Evolutionary conservation across 2,329 filamentous ascomycete genomes (phyloP).

Genomic region (Pseudogymnoascus sp.): DNA sequence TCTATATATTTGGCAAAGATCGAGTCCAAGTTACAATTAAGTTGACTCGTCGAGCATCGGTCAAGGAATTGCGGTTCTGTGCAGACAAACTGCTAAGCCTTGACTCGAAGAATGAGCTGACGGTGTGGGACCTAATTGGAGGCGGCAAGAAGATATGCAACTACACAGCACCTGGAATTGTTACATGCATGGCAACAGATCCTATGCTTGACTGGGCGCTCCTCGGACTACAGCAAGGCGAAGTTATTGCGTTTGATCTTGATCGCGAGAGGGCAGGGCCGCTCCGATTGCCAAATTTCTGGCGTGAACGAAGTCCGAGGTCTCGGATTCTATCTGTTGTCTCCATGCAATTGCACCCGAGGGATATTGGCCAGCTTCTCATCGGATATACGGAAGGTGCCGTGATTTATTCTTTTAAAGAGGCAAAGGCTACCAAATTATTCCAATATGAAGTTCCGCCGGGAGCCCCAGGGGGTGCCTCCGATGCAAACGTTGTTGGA

Average conservation of each 20-base stretch:
- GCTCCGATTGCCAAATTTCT: constrained; percentile 81
- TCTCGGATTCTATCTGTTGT: constrained; percentile 60
- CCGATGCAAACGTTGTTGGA: constrained; percentile 54
- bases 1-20: constrained; percentile 80
- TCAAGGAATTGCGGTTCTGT: constrained; percentile 73
- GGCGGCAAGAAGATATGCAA: constrained; percentile 57
- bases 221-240: constrained; percentile 72
- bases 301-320: constrained; percentile 64
- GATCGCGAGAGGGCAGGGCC: constrained; percentile 69
- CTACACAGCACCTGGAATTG: constrained; percentile 68
- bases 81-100: constrained; percentile 77
- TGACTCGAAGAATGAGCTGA: constrained; percentile 78
- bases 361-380: constrained; percentile 84
- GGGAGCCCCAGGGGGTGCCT: constrained; percentile 67
- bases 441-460: constrained; percentile 76
- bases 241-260: constrained; percentile 86
- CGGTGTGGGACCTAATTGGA: constrained; percentile 67
- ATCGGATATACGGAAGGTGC: constrained; percentile 87
- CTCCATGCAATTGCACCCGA: constrained; percentile 75
- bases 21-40: constrained; percentile 70
- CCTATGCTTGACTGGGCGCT: constrained; percentile 91
- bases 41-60: constrained; percentile 63
- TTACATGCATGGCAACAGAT: constrained; percentile 69
- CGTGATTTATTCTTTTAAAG: constrained; percentile 90
- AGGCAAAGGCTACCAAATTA: constrained; percentile 68